These are phyloP conservation scores for Neoscytalidium dimidiatum DNA, from an alignment of 2,329 filamentous ascomycete genomes.

Conservation along the genomic window DNA sequence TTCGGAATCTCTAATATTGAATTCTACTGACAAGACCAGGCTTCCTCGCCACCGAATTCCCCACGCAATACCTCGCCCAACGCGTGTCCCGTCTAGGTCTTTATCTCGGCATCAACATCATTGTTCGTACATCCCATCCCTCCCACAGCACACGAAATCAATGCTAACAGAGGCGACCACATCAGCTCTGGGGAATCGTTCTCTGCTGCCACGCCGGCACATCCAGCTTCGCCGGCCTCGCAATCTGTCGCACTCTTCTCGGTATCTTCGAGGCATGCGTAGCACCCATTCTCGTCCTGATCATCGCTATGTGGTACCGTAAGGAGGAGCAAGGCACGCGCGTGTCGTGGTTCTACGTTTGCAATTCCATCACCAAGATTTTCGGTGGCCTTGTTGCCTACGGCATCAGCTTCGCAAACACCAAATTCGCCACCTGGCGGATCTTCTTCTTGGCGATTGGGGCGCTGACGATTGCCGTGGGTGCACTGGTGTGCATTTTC, in stretches of 20 bases:
- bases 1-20: too few relatives aligned
- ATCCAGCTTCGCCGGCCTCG: constrained; percentile 25
- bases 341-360: constrained; percentile 27
- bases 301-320: constrained; percentile 65
- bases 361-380: constrained; percentile 27
- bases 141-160: neutral
- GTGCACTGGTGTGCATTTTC: constrained; percentile 30
- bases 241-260: constrained; percentile 61
- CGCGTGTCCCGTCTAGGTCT: constrained; percentile 60
- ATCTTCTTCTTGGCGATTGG: constrained; percentile 45
- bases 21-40: constrained; percentile 1
- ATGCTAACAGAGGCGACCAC: neutral
- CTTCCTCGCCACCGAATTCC: constrained; percentile 60
- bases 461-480: constrained; percentile 34
- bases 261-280: constrained; percentile 62
- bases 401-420: constrained; percentile 28
- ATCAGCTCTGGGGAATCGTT: constrained; percentile 48
- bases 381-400: constrained; percentile 24
- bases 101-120: constrained; percentile 53
- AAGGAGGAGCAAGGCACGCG: constrained; percentile 55
- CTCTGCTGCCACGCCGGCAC: constrained; percentile 4
- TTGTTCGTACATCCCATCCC: constrained; percentile 22
- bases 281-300: constrained; percentile 52
- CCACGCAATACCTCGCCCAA: constrained; percentile 65
- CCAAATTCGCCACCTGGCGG: constrained; percentile 19